Percentiles rank a stretch among this genome's conserved stretches.
These are phyloP conservation scores for Corymbia citriodora DNA, from an alignment of 441 rosid genomes.

Conservation along the genomic window DNA sequence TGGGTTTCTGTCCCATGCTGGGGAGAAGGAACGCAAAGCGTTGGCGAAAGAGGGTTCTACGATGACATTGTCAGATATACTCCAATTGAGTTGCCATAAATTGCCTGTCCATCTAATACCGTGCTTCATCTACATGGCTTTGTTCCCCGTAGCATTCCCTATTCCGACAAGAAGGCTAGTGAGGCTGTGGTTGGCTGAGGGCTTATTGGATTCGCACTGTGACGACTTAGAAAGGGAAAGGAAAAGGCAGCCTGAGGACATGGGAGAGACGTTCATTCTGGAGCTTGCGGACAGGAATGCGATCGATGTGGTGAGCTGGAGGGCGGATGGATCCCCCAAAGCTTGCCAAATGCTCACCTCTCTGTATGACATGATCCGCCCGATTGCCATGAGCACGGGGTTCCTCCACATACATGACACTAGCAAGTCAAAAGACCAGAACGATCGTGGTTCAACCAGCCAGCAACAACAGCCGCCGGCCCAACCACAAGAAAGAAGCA, in stretches of 20 bases:
- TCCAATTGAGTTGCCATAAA: not conserved
- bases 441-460: fast-evolving
- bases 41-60: not conserved
- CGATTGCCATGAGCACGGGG: fast-evolving
- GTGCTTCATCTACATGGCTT: not conserved
- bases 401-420: not conserved
- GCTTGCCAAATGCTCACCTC: not conserved
- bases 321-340: not conserved
- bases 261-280: not conserved
- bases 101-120: fast-evolving
- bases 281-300: not conserved
- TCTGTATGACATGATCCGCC: not conserved
- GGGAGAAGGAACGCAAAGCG: fast-evolving
- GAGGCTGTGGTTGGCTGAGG: not conserved
- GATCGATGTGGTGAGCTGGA: not conserved
- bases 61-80: not conserved
- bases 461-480: not conserved
- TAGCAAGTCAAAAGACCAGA: fast-evolving
- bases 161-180: not conserved
- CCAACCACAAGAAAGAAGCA: fast-evolving
- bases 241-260: not conserved
- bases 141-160: fast-evolving
- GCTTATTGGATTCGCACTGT: not conserved
- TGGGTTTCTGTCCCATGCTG: not conserved
- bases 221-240: not conserved